Conservation (phyloP, 192 early-diverging fungal genomes). For the Dissophora globulifera region DNA sequence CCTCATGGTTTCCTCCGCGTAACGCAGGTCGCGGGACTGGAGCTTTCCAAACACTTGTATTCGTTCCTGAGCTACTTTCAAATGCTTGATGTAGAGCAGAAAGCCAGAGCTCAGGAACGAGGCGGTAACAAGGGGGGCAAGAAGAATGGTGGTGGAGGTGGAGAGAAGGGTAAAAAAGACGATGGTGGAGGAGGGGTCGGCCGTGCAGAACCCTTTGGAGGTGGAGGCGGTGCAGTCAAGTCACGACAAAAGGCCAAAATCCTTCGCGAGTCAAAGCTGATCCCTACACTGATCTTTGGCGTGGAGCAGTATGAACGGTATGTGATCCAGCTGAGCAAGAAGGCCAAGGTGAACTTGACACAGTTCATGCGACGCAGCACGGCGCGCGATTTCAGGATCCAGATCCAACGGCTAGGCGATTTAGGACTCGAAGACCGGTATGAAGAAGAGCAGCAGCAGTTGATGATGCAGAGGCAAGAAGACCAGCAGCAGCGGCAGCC, state of each 20-base stretch:
- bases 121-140: slow-evolving; percentile 36
- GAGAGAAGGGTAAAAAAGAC: slow-evolving; percentile 11
- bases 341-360: slow-evolving; percentile 76
- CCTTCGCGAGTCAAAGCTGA: slow-evolving; percentile 74
- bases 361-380: slow-evolving; percentile 84
- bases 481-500: slow-evolving; percentile 15
- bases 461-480: slow-evolving; percentile 13
- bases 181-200: not conserved
- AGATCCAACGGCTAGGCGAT: slow-evolving; percentile 58
- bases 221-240: slow-evolving; percentile 5
- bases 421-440: slow-evolving; percentile 55
- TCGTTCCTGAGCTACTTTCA: slow-evolving; percentile 57
- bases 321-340: slow-evolving; percentile 74
- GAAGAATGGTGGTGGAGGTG: slow-evolving; percentile 1
- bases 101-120: slow-evolving; percentile 13
- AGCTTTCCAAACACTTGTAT: slow-evolving; percentile 64
- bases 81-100: slow-evolving; percentile 34
- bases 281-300: slow-evolving; percentile 76
- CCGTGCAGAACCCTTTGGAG: not conserved
- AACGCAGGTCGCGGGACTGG: slow-evolving; percentile 55
- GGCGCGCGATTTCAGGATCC: slow-evolving; percentile 81
- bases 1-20: slow-evolving; percentile 57
- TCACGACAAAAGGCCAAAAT: slow-evolving; percentile 63
- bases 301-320: slow-evolving; percentile 83
- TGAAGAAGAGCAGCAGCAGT: slow-evolving; percentile 31